Percentiles rank a stretch among this genome's conserved stretches.
phyloP scores from a whole-genome alignment of 176 grass and related monocot species.

The Canna indica region DNA sequence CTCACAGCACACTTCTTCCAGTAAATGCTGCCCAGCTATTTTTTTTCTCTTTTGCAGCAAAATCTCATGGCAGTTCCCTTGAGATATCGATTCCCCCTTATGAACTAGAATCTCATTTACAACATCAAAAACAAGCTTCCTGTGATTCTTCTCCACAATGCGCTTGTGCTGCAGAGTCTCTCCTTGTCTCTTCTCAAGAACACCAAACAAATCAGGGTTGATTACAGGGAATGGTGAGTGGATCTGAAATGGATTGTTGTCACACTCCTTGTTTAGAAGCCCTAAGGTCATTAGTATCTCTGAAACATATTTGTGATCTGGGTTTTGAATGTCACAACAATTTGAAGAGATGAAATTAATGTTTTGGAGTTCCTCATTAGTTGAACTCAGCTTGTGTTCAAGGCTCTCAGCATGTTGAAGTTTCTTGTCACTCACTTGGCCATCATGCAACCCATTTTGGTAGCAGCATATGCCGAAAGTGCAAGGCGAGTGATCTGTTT shows the following conservation, averaged over 20 bases:
- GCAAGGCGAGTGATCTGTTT: not conserved
- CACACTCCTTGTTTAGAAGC: conserved; percentile 38
- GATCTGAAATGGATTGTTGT: conserved; percentile 20
- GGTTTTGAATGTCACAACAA: conserved; percentile 21
- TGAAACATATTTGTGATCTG: conserved; percentile 69
- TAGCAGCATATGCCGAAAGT: not conserved
- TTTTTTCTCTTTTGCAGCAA: conserved; percentile 33
- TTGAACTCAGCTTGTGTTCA: conserved; percentile 50
- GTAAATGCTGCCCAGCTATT: conserved; percentile 39
- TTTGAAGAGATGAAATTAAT: conserved; percentile 10
- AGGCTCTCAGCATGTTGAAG: conserved; percentile 53
- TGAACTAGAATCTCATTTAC: conserved; percentile 64
- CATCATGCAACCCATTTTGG: conserved; percentile 16
- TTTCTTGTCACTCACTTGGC: conserved; percentile 46
- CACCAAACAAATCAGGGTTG: conserved; percentile 72
- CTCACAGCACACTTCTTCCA: conserved; percentile 63
- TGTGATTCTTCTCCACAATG: conserved; percentile 34
- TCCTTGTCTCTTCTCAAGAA: conserved; percentile 65
- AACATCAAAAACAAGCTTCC: conserved; percentile 67
- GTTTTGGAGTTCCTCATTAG: conserved; percentile 40
- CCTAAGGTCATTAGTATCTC: conserved; percentile 81
- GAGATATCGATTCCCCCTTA: conserved; percentile 31
- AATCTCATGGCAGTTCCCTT: conserved; percentile 8
- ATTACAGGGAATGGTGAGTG: conserved; percentile 36
- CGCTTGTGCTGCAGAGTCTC: not conserved